Evolutionary conservation across 2,329 filamentous ascomycete species (phyloP).

Genomic region (Pseudophaeomoniella oleicola): DNA sequence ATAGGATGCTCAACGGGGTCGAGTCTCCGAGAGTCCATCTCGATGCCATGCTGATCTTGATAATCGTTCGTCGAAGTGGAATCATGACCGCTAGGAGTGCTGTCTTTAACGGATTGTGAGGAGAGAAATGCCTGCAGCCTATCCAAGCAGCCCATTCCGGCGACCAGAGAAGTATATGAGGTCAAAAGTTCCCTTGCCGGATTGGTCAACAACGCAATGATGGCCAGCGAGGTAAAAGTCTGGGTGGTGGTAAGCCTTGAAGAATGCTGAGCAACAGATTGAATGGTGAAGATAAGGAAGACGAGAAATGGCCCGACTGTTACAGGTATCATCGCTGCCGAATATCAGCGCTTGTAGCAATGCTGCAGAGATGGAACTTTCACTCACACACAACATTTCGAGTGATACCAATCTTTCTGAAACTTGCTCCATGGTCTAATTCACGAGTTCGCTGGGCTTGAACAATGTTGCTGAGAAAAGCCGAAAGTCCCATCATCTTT

Average conservation of each 20-base stretch:
- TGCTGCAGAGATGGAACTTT: conserved; percentile 1
- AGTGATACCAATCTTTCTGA: conserved; percentile 5
- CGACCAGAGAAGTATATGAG: too few species aligned
- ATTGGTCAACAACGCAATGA: too few species aligned
- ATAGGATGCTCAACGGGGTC: conserved; percentile 9
- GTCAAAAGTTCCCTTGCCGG: too few species aligned
- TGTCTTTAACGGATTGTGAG: too few species aligned
- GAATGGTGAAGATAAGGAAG: too few species aligned
- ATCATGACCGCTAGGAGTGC: too few species aligned
- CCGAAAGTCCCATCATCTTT: conserved; percentile 33
- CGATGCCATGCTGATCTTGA: background rate
- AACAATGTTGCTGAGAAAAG: conserved; percentile 22
- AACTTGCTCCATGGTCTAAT: conserved; percentile 14
- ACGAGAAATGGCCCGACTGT: too few species aligned
- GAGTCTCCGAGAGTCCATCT: background rate
- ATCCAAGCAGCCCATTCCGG: too few species aligned
- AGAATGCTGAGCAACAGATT: too few species aligned
- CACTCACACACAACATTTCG: background rate
- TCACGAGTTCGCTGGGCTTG: conserved; percentile 27
- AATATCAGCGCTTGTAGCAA: background rate
- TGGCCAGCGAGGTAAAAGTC: too few species aligned
- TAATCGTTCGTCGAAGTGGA: background rate
- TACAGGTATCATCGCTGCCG: background rate
- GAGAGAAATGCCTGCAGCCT: too few species aligned
- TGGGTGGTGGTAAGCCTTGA: too few species aligned